Percentiles rank a stretch among this genome's conserved stretches.
Conservation (phyloP, 2,329 filamentous ascomycete genomes). For the Neofusicoccum parvum region DNA sequence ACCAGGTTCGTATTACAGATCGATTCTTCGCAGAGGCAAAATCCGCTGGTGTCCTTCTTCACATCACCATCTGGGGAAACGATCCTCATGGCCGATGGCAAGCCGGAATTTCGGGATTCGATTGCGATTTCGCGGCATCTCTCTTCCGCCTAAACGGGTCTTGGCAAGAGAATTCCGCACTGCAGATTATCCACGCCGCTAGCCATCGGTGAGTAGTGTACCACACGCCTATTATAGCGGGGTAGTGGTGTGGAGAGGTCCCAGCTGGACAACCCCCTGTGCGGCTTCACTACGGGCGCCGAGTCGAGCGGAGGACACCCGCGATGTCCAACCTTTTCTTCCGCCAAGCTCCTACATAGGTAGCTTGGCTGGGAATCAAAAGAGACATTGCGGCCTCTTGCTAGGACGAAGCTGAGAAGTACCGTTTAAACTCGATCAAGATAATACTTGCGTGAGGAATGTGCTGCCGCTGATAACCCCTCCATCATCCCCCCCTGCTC, state of each 20-base stretch:
- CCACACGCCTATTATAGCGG: too few relatives aligned
- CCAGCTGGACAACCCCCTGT: slow-evolving; percentile 30
- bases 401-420: slow-evolving; percentile 80
- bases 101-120: not conserved
- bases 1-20: slow-evolving; percentile 22
- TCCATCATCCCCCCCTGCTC: slow-evolving; percentile 27
- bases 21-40: slow-evolving; percentile 17
- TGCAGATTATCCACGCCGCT: not conserved
- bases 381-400: slow-evolving; percentile 1
- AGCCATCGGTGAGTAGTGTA: not conserved
- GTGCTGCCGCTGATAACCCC: slow-evolving; percentile 77
- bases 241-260: not conserved
- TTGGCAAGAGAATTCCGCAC: not conserved
- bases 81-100: not conserved
- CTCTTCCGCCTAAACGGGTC: not conserved
- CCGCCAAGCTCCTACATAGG: not conserved
- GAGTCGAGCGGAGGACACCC: slow-evolving; percentile 38
- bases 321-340: slow-evolving; percentile 52
- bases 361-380: not conserved
- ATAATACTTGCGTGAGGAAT: slow-evolving; percentile 99
- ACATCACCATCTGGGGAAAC: not conserved
- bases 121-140: not conserved
- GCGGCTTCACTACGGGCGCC: slow-evolving; percentile 83
- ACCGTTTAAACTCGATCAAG: slow-evolving; percentile 97
- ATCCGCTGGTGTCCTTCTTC: not conserved